Percentiles rank a stretch among this genome's conserved stretches.
Evolutionary conservation across 1,284 basidiomycete genomes (phyloP).

Genomic region (Sphaerobolus stellatus): DNA sequence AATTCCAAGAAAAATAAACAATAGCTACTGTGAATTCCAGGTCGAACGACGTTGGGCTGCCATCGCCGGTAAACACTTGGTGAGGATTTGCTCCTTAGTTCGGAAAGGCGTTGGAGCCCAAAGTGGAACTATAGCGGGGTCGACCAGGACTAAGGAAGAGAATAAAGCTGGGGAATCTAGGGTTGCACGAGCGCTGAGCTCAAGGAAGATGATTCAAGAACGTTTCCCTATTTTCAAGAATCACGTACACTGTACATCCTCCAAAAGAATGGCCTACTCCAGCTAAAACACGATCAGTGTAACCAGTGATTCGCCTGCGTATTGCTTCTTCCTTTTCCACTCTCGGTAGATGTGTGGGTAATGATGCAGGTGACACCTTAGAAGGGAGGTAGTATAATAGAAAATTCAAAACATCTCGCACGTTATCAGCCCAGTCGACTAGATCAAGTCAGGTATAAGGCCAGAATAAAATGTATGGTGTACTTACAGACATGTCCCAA

Average conservation of each 20-base stretch:
- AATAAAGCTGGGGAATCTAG: conserved; percentile 67
- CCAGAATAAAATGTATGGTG: too few species aligned
- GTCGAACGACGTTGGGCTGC: conserved; percentile 56
- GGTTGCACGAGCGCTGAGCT: conserved; percentile 58
- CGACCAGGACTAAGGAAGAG: conserved; percentile 71
- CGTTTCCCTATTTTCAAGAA: background rate
- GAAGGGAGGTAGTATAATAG: conserved; percentile 52
- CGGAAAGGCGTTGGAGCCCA: too few species aligned
- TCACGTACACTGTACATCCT: conserved; percentile 67
- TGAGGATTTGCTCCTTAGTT: too few species aligned
- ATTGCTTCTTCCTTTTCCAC: conserved; percentile 42
- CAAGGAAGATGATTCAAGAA: background rate
- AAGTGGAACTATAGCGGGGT: conserved; percentile 65
- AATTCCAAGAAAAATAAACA: background rate
- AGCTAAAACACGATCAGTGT: conserved; percentile 50
- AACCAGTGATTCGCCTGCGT: conserved; percentile 44
- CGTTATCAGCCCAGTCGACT: conserved; percentile 72
- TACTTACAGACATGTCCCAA: conserved; percentile 57
- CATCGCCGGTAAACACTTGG: too few species aligned
- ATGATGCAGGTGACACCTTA: too few species aligned
- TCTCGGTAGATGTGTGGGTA: conserved; percentile 53
- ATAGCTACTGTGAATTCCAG: conserved; percentile 60
- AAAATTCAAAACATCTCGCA: conserved; percentile 74
- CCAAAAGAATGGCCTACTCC: conserved; percentile 83
- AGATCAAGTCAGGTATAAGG: conserved; percentile 2